Conservation (phyloP, 2,329 filamentous ascomycete species). For the Atkinsonella hypoxylon region DNA sequence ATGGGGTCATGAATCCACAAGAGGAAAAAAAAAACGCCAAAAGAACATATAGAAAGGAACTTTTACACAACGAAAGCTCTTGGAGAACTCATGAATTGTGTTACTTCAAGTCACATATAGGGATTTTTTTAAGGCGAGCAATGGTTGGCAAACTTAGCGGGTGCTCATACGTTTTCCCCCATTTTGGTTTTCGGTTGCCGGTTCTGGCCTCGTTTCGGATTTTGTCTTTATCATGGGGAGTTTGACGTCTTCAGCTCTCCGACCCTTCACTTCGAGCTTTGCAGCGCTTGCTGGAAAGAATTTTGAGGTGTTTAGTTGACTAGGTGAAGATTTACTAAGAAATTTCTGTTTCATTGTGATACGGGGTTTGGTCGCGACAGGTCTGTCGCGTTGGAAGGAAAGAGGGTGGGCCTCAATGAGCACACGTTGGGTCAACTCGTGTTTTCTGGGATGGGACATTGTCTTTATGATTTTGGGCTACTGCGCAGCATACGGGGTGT, state of each 20-base stretch:
- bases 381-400: constrained; percentile 7
- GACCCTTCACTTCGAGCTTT: not conserved
- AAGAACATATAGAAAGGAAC: constrained; percentile 35
- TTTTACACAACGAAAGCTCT: constrained; percentile 17
- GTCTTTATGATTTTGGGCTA: constrained; percentile 12
- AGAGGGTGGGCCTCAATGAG: constrained; percentile 4
- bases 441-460: constrained; percentile 11
- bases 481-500: constrained; percentile 21
- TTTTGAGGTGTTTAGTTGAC: constrained; percentile 18
- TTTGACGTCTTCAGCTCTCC: constrained; percentile 18
- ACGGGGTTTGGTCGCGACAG: not conserved
- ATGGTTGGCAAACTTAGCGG: constrained; percentile 23
- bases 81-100: constrained; percentile 14
- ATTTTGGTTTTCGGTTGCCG: constrained; percentile 13
- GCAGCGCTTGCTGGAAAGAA: constrained; percentile 11
- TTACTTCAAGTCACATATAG: constrained; percentile 26
- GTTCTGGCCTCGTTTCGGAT: not conserved
- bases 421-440: constrained; percentile 10
- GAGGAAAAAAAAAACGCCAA: constrained; percentile 27
- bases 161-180: constrained; percentile 16
- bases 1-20: constrained; percentile 35
- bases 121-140: constrained; percentile 18
- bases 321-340: constrained; percentile 14
- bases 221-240: constrained; percentile 18
- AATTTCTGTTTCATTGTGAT: constrained; percentile 14